phyloP scores from a whole-genome alignment of 768 basidiomycete genomes.

The Rhizopogon sp. region DNA sequence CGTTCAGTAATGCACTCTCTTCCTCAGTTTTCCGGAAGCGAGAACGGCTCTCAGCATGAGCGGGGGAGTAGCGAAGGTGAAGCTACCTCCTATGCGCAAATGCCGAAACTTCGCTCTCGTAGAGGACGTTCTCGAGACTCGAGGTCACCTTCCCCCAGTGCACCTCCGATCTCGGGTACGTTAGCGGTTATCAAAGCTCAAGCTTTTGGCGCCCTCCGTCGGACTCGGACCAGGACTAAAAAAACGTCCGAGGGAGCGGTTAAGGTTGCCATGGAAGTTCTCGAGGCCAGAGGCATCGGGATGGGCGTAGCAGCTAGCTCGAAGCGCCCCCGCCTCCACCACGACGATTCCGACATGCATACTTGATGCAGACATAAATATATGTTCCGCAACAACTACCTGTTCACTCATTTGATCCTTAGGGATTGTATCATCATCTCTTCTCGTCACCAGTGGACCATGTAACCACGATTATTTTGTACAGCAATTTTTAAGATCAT shows the following conservation, averaged over 20 bases:
- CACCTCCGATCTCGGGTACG: slow-evolving; percentile 63
- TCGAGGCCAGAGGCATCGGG: slow-evolving; percentile 73
- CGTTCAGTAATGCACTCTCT: slow-evolving; percentile 42
- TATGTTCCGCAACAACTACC: not conserved
- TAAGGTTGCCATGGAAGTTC: slow-evolving; percentile 73
- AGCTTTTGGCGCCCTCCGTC: slow-evolving; percentile 78
- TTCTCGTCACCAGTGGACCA: slow-evolving; percentile 13
- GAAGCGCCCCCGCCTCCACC: slow-evolving; percentile 42
- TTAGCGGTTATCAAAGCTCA: slow-evolving; percentile 90
- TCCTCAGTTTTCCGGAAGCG: slow-evolving; percentile 45
- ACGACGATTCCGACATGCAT: slow-evolving; percentile 46
- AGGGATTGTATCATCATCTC: not conserved
- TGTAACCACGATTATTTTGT: slow-evolving; percentile 14
- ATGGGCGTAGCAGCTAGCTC: slow-evolving; percentile 37
- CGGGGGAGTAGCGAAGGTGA: slow-evolving; percentile 56
- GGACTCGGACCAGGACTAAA: slow-evolving; percentile 72
- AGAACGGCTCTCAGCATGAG: slow-evolving; percentile 47
- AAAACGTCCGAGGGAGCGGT: slow-evolving; percentile 67
- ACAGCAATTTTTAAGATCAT: slow-evolving; percentile 23
- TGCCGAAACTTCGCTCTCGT: slow-evolving; percentile 42
- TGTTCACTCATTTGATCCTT: slow-evolving; percentile 1
- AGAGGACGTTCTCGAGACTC: slow-evolving; percentile 43
- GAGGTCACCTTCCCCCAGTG: slow-evolving; percentile 42
- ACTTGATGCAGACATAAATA: slow-evolving; percentile 18
- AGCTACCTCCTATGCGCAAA: slow-evolving; percentile 33